phyloP scores from a whole-genome alignment of 345 rosid genomes.

The Arabidopsis suecica region DNA sequence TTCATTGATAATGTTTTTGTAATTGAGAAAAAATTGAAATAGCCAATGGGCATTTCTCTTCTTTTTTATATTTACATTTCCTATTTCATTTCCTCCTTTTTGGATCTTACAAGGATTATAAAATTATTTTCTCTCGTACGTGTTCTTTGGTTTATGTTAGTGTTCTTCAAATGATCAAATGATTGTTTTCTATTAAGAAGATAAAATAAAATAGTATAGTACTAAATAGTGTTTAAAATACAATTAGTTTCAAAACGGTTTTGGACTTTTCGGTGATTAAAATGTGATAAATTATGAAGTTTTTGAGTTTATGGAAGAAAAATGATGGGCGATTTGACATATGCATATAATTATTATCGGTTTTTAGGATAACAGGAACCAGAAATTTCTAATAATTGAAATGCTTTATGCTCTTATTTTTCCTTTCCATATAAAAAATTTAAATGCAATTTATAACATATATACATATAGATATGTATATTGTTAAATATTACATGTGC shows the following conservation, averaged over 20 bases:
- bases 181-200: background rate
- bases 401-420: background rate
- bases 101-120: background rate
- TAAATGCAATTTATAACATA: too few species aligned
- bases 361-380: background rate
- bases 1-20: slow-evolving; percentile 43
- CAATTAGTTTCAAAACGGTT: background rate
- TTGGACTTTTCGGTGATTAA: background rate
- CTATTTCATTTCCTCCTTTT: background rate
- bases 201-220: background rate
- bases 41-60: slow-evolving; percentile 16
- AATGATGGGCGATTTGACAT: background rate
- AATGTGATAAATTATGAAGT: background rate
- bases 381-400: background rate
- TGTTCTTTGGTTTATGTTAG: background rate
- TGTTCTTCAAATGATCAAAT: background rate
- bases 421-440: background rate
- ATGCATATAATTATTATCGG: background rate
- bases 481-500: background rate
- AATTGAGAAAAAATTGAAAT: slow-evolving; percentile 15
- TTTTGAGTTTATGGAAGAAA: background rate
- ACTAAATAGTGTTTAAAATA: background rate
- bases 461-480: too few species aligned
- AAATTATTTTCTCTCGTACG: background rate
- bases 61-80: background rate